phyloP scores from a whole-genome alignment of 2,329 filamentous ascomycete species.

The Fusarium succisae region DNA sequence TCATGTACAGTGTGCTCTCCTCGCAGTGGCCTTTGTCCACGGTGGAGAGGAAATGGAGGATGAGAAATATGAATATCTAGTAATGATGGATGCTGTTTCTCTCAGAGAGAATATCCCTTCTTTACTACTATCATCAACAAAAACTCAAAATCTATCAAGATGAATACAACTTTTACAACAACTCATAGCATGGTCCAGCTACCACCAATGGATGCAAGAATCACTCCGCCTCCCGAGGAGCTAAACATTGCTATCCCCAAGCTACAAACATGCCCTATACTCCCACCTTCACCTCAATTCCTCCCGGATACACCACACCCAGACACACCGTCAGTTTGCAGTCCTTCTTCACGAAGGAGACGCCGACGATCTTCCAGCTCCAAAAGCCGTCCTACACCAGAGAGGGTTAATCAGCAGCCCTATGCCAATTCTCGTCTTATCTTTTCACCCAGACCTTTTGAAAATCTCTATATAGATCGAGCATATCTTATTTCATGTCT shows the following conservation, averaged over 20 bases:
- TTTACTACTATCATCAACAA: slow-evolving; percentile 5
- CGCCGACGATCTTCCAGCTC: slow-evolving; percentile 26
- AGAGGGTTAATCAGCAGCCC: slow-evolving; percentile 3
- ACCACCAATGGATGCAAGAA: slow-evolving; percentile 32
- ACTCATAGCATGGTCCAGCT: slow-evolving; percentile 13
- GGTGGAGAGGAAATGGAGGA: not conserved
- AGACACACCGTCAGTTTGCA: not conserved
- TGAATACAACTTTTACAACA: slow-evolving; percentile 21
- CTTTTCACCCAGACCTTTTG: slow-evolving; percentile 52
- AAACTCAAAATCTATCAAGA: slow-evolving; percentile 10
- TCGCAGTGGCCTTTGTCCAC: slow-evolving; percentile 18
- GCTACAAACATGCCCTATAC: not conserved
- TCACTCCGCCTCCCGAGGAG: slow-evolving; percentile 31
- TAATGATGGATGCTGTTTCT: not conserved
- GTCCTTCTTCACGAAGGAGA: not conserved
- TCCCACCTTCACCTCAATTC: slow-evolving; percentile 12
- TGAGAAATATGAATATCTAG: slow-evolving; percentile 28
- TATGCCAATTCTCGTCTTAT: slow-evolving; percentile 27
- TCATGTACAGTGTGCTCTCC: slow-evolving; percentile 12
- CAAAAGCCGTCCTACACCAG: not conserved
- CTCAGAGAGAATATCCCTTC: not conserved
- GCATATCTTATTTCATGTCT: slow-evolving; percentile 57
- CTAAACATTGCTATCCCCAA: slow-evolving; percentile 13
- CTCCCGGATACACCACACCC: slow-evolving; percentile 11
- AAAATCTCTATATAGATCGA: slow-evolving; percentile 57